These are phyloP conservation scores for Lupinus albus DNA, from an alignment of 306 rosid species.

Conservation along the genomic window DNA sequence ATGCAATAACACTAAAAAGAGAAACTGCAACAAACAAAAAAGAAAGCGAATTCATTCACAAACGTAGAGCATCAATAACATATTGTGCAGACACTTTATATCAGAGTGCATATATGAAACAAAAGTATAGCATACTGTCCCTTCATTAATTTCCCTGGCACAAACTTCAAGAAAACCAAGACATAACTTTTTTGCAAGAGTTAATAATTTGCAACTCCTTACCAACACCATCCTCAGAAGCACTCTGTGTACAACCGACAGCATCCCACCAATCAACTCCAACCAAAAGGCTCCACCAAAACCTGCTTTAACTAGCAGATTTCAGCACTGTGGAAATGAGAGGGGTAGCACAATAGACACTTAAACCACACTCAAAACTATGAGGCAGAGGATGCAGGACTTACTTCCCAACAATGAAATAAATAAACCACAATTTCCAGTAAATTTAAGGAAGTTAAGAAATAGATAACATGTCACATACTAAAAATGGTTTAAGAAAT, in stretches of 20 bases:
- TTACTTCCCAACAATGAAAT: neutral
- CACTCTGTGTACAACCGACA: slow-evolving; percentile 98
- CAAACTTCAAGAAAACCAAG: slow-evolving; percentile 6
- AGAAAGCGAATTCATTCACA: slow-evolving; percentile 26
- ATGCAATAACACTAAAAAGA: slow-evolving; percentile 95
- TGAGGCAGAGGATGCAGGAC: too few relatives aligned
- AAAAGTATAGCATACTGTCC: slow-evolving; percentile 16
- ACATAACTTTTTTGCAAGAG: neutral
- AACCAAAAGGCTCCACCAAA: slow-evolving; percentile 99
- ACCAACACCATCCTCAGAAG: slow-evolving; percentile 98
- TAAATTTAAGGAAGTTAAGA: slow-evolving; percentile 27
- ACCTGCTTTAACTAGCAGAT: slow-evolving; percentile 54
- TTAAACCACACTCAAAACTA: too few relatives aligned
- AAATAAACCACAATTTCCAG: slow-evolving; percentile 28
- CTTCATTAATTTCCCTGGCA: slow-evolving; percentile 1
- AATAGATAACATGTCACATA: slow-evolving; percentile 7
- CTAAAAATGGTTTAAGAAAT: slow-evolving; percentile 9
- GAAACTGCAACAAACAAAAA: slow-evolving; percentile 76
- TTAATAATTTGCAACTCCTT: slow-evolving; percentile 38
- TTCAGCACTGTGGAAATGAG: slow-evolving; percentile 23
- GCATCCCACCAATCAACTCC: slow-evolving; percentile 99
- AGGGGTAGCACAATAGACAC: too few relatives aligned
- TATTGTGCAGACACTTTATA: neutral
- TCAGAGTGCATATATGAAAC: slow-evolving; percentile 19
- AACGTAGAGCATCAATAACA: slow-evolving; percentile 30